Percentiles rank a stretch among this genome's conserved stretches.
These are phyloP conservation scores for Trichoderma brevicompactum DNA, from an alignment of 2,329 filamentous ascomycete species.

Conservation along the genomic window DNA sequence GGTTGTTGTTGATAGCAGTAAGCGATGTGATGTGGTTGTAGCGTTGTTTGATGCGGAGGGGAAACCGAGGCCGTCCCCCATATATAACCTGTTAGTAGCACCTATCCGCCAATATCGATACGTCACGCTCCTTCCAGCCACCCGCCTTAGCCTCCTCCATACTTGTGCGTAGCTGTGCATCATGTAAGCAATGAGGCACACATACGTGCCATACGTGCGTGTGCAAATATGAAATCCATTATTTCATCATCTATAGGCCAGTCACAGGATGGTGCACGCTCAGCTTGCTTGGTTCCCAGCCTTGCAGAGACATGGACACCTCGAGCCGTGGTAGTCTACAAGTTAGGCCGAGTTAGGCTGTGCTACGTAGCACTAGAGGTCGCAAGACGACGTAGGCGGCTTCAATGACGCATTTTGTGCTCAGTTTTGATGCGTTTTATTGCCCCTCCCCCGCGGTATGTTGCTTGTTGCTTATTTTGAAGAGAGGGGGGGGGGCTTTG, in stretches of 20 bases:
- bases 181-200: constrained; percentile 14
- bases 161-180: background rate
- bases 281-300: no score
- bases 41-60: background rate
- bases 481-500: no score
- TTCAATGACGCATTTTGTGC: constrained; percentile 12
- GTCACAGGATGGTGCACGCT: background rate
- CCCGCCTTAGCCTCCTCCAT: constrained; percentile 20
- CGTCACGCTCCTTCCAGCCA: constrained; percentile 18
- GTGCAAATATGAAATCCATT: background rate
- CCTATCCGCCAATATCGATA: constrained; percentile 4
- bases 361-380: background rate
- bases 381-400: constrained; percentile 7
- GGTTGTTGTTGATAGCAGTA: background rate
- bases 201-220: background rate
- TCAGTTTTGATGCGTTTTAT: background rate
- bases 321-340: background rate
- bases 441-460: background rate
- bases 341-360: background rate
- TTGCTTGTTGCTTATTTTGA: no score
- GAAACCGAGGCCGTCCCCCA: background rate
- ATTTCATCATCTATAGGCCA: background rate
- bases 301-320: no score
- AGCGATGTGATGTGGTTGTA: background rate
- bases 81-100: background rate